Evolutionary conservation across 2,329 filamentous ascomycete species (phyloP).

Genomic region (Zalaria sp.): DNA sequence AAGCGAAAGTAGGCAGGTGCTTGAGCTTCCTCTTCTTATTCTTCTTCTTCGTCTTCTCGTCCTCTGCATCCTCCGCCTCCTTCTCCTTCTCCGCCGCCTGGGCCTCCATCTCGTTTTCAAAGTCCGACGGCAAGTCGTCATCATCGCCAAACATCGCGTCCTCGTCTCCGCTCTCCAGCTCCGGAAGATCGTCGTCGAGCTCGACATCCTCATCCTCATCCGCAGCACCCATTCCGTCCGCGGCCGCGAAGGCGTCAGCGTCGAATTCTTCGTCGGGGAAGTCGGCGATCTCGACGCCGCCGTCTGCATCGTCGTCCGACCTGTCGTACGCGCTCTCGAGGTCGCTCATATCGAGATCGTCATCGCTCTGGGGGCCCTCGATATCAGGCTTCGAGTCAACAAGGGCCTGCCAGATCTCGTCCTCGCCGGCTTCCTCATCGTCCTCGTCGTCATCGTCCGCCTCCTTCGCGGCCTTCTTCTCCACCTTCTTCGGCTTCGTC

Average conservation of each 20-base stretch:
- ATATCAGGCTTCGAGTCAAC: constrained; percentile 68
- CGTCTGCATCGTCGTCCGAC: constrained; percentile 24
- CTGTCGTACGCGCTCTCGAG: constrained; percentile 22
- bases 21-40: constrained; percentile 74
- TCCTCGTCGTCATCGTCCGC: constrained; percentile 27
- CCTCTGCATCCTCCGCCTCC: constrained; percentile 24
- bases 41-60: constrained; percentile 30
- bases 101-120: constrained; percentile 37
- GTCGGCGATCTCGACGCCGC: constrained; percentile 38
- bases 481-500: constrained; percentile 44
- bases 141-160: constrained; percentile 28
- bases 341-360: constrained; percentile 39
- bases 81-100: constrained; percentile 29
- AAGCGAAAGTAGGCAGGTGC: constrained; percentile 83
- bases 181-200: constrained; percentile 41
- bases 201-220: constrained; percentile 40
- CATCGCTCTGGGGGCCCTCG: constrained; percentile 49
- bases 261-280: constrained; percentile 45
- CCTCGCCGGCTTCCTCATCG: constrained; percentile 30
- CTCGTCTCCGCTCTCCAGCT: constrained; percentile 24
- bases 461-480: constrained; percentile 33
- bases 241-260: constrained; percentile 26
- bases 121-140: constrained; percentile 40
- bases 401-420: constrained; percentile 85
- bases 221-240: constrained; percentile 27